These are phyloP conservation scores for Gorgonomyces haynaldii DNA, from an alignment of 192 early-diverging fungal species.

Conservation along the genomic window DNA sequence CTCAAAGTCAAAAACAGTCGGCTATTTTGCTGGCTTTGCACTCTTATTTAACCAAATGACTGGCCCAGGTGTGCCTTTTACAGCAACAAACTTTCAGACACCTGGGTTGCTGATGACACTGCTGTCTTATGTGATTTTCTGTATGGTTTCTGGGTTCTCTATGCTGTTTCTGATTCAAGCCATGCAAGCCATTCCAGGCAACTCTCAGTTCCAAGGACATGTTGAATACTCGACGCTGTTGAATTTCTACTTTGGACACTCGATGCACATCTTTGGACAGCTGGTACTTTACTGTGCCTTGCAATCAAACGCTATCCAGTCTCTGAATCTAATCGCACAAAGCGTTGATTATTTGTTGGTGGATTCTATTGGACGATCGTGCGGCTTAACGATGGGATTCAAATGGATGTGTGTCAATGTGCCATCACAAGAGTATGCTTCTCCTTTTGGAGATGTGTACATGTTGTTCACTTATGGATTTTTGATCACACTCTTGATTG, in stretches of 20 bases:
- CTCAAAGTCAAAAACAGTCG: not conserved
- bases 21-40: constrained; percentile 6
- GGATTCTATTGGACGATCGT: constrained; percentile 35
- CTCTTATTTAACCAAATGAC: not conserved
- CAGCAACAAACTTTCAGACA: constrained; percentile 9
- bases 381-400: constrained; percentile 20
- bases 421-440: constrained; percentile 5
- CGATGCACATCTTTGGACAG: constrained; percentile 13
- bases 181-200: constrained; percentile 37
- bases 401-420: constrained; percentile 26
- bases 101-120: constrained; percentile 7
- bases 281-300: constrained; percentile 11
- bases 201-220: constrained; percentile 28
- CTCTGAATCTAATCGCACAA: constrained; percentile 33
- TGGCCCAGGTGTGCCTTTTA: constrained; percentile 6
- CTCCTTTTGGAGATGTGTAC: constrained; percentile 30
- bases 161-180: constrained; percentile 28
- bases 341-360: constrained; percentile 33
- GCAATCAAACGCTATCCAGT: constrained; percentile 14
- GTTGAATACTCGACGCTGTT: constrained; percentile 22
- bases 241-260: constrained; percentile 23
- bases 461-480: constrained; percentile 35
- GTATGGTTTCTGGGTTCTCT: constrained; percentile 9
- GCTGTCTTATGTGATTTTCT: constrained; percentile 10
- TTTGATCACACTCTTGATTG: constrained; percentile 9